Conservation (phyloP, 208 protist genomes). For the Crithidia expoeki region DNA sequence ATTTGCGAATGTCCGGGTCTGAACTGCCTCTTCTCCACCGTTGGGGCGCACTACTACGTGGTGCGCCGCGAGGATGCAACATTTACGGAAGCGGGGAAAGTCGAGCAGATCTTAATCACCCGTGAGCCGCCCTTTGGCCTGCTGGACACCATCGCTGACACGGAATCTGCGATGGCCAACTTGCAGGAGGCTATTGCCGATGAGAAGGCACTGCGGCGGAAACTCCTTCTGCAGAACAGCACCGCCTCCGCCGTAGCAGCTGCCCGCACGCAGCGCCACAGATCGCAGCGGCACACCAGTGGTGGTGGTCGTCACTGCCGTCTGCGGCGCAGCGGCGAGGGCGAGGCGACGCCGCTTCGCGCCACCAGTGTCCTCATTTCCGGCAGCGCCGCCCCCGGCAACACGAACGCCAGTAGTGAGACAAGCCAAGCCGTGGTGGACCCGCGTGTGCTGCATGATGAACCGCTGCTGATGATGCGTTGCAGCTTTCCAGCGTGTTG, state of each 20-base stretch:
- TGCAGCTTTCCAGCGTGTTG: slow-evolving; percentile 44
- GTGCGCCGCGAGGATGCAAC: slow-evolving; percentile 48
- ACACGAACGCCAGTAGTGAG: not conserved
- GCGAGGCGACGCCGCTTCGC: slow-evolving; percentile 3
- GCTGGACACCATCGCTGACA: slow-evolving; percentile 54
- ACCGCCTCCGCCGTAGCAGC: too few species aligned
- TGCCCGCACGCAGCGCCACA: too few species aligned
- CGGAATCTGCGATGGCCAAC: slow-evolving; percentile 62
- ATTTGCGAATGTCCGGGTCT: slow-evolving; percentile 54
- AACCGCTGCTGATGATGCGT: slow-evolving; percentile 36
- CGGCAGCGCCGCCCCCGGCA: not conserved
- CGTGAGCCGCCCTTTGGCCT: slow-evolving; percentile 57
- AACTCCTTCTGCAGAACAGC: slow-evolving; percentile 7
- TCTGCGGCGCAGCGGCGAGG: not conserved
- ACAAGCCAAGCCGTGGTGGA: not conserved
- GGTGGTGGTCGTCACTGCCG: not conserved
- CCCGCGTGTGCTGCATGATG: slow-evolving; percentile 2
- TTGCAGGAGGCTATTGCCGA: slow-evolving; percentile 79
- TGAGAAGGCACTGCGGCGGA: slow-evolving; percentile 59
- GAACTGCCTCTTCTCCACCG: slow-evolving; percentile 69
- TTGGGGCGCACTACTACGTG: slow-evolving; percentile 52
- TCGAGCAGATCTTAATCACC: slow-evolving; percentile 72
- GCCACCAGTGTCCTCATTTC: slow-evolving; percentile 15
- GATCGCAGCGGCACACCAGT: not conserved
- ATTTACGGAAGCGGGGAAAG: slow-evolving; percentile 55